Conservation (phyloP, 148 eudicot species). For the Nepenthes gracilis region DNA sequence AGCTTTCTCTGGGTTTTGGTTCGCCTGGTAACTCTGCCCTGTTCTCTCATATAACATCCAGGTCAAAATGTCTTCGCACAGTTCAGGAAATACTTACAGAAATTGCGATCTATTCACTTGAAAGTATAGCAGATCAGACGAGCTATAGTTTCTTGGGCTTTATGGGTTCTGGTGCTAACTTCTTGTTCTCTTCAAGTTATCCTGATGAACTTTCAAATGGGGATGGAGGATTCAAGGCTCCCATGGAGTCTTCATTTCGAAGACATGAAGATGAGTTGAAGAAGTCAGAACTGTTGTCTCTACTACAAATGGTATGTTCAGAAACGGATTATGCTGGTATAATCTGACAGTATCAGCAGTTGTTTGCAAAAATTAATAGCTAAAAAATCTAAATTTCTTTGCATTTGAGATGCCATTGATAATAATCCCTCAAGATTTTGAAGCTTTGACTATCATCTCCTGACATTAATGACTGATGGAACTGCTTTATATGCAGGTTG, state of each 20-base stretch:
- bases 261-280: slow-evolving; percentile 34
- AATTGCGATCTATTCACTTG: slow-evolving; percentile 45
- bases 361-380: background rate
- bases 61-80: slow-evolving; percentile 44
- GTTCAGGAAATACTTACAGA: slow-evolving; percentile 77
- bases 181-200: slow-evolving; percentile 10
- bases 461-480: background rate
- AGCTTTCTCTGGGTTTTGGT: slow-evolving; percentile 24
- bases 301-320: slow-evolving; percentile 66
- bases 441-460: background rate
- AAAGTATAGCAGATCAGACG: slow-evolving; percentile 15
- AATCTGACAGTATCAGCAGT: background rate
- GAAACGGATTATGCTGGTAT: background rate
- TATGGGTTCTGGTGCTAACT: slow-evolving; percentile 11
- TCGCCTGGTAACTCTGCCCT: slow-evolving; percentile 23
- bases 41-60: slow-evolving; percentile 25
- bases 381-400: too few relatives aligned
- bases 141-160: slow-evolving; percentile 10
- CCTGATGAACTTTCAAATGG: slow-evolving; percentile 17
- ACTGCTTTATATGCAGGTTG: slow-evolving; percentile 37
- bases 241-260: slow-evolving; percentile 13
- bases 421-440: too few relatives aligned
- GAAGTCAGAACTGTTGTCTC: slow-evolving; percentile 54
- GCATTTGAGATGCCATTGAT: too few relatives aligned
- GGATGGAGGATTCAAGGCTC: slow-evolving; percentile 14